Evolutionary conservation across 2,329 filamentous ascomycete genomes (phyloP).

Genomic region (Xylariomycetidae sp.): DNA sequence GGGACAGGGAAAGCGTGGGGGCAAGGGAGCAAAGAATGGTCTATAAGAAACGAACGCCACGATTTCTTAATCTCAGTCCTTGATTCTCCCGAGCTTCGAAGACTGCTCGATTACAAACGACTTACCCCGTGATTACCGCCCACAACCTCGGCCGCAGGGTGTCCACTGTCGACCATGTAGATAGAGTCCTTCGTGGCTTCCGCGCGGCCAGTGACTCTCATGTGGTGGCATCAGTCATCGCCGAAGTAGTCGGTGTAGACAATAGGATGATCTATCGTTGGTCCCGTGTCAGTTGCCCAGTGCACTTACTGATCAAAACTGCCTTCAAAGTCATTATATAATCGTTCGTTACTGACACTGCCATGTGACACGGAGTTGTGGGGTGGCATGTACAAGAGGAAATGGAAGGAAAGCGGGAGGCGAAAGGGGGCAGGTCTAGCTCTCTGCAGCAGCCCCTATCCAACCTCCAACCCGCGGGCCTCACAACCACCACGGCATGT

Average conservation of each 20-base stretch:
- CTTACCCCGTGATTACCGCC: slow-evolving; percentile 18
- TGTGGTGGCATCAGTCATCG: slow-evolving; percentile 15
- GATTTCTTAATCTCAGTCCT: too few relatives aligned
- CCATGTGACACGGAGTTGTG: not conserved
- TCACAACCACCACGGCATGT: too few relatives aligned
- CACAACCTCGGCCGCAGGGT: slow-evolving; percentile 26
- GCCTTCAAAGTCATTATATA: too few relatives aligned
- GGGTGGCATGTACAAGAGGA: not conserved
- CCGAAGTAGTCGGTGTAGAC: slow-evolving; percentile 19
- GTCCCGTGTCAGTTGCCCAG: too few relatives aligned
- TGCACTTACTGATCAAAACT: too few relatives aligned
- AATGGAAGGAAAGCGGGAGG: not conserved
- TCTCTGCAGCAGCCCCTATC: too few relatives aligned
- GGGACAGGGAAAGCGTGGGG: too few relatives aligned
- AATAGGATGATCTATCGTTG: slow-evolving; percentile 4
- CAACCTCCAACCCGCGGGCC: too few relatives aligned
- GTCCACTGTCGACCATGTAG: slow-evolving; percentile 7
- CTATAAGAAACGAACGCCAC: too few relatives aligned
- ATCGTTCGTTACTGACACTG: not conserved
- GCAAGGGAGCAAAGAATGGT: too few relatives aligned
- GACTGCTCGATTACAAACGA: too few relatives aligned
- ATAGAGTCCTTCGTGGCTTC: not conserved
- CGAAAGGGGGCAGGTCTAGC: not conserved
- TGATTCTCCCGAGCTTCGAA: too few relatives aligned
- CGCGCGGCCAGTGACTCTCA: slow-evolving; percentile 11